Base-by-base conservation (phyloP, 2,329 filamentous ascomycete genomes). In the Neodidymelliopsis sp. region DNA sequence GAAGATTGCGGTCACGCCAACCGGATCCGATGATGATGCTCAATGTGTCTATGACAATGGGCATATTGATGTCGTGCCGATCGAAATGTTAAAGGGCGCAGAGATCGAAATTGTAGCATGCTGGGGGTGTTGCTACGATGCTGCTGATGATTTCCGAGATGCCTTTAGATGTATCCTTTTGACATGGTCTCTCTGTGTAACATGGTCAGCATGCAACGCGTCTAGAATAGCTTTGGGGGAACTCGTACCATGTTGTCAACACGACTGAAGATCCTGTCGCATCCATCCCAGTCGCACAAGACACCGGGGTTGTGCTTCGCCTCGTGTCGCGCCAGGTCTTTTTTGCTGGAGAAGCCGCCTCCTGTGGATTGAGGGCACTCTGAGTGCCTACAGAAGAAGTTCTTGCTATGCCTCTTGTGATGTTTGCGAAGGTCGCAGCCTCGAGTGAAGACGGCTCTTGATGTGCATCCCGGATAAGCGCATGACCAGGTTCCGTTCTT, bases 401-500 rank as follows among this genome's bases (percentile, higher is more conserved):
- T 77, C 58, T 85, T 85, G 20, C 78, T 81, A 65, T 86, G 83
- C 11, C 83, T 75, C 63, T 84, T 84, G 73, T 81, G 84, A 62
- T 86, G 83, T 61, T 86, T 86, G 20, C 83, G 76, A 13, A 86
- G 72, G 64, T 86, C 83, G 62, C 83, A 86, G 23, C 81, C 82
- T 33, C 83, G 76, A 6, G 78, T 80, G 66, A 85, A 86, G 1
- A 78, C 71, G 2, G 82, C 80, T 52, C 77, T 77, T 31, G 82
- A 85, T n/a, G 80, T 78, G 66, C 83, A 86, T 11, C 79, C 80
- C 1, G 80, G 81, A 60, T 82, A 82, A 4, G 78, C 79, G 63
- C 83, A 86, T 35, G 79, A 79, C 82, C 82, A 85, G 49, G 76
- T 80, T 25, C 76, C 75, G 38, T 77, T 71, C 49, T 74, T 70